Evolutionary conservation across 2,329 filamentous ascomycete genomes (phyloP), one percentile per base, ranked within the genome.

Genomic region (Paraphoma sp.): DNA sequence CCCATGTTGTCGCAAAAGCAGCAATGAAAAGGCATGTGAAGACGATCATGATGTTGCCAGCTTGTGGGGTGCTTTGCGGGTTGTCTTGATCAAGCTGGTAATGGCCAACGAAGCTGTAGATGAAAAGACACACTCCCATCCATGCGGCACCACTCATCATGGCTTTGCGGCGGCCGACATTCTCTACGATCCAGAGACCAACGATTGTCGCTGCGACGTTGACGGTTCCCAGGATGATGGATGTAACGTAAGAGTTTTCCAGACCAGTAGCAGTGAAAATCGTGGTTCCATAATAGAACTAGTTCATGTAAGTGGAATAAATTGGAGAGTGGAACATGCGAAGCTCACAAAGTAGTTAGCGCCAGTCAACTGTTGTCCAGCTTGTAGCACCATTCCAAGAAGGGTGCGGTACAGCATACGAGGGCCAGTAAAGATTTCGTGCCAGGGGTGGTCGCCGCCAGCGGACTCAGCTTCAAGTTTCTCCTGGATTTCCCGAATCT

Each of bases 1-100:
- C 88, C 88, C 88, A 90, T 4, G 87, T 89, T 0, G 85, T 88
- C 2, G 87, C 87, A 60, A 87, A 90, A 0, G 83, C 86, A 0
- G 87, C 80, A 63, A 89, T 88, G 71, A 89, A 89, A 44, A 91
- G 78, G 69, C 87, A 89, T 0, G 88, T 88, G 74, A 90, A 90
- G 53, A 88, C 83, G 47, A 91, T 88, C 64, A 90, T 84, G 51
- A 84, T 83, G 6, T 83, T 80, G 16, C 87, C 88, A 9, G 85
- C 80, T 2, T 63, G 57, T 4, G 76, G 73, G 3, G 78, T 80
- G 44, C 69, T 70, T 11, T 65, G 60, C 3, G 75, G 72, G 31
- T 65, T 64, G 6, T 51, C 51, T 42, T 73, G 70, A 53, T 79
- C 65, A 14, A 79, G 71, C 11, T 70, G 54, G 62, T 79, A 82